Percentiles rank a stretch among this genome's conserved stretches.
Evolutionary conservation across 805 yeast species (phyloP).

Genomic region (Saturnispora saitoi): DNA sequence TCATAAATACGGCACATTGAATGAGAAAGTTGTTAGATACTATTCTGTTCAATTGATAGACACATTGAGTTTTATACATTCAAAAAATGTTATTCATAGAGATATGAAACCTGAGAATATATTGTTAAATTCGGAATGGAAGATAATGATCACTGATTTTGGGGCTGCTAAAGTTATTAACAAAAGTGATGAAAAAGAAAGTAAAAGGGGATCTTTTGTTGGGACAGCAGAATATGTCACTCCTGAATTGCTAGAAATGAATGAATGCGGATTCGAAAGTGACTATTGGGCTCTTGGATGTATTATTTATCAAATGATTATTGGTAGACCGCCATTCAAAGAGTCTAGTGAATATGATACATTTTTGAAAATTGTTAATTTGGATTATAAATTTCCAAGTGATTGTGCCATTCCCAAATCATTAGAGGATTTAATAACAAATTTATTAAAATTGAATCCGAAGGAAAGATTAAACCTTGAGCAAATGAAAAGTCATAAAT

Average conservation of each 20-base stretch:
- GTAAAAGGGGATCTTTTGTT: constrained; percentile 64
- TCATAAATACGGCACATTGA: constrained; percentile 66
- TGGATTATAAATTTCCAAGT: constrained; percentile 61
- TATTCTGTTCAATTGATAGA: constrained; percentile 85
- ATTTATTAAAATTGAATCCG: constrained; percentile 66
- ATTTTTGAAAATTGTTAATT: constrained; percentile 75
- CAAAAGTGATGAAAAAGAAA: constrained; percentile 7
- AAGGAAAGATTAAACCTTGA: constrained; percentile 49
- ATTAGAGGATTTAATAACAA: constrained; percentile 58
- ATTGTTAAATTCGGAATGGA: constrained; percentile 74
- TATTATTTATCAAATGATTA: constrained; percentile 71
- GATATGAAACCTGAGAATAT: constrained; percentile 95
- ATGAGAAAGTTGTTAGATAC: constrained; percentile 67
- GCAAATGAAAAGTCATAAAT: constrained; percentile 56
- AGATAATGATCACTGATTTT: constrained; percentile 88
- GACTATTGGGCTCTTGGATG: constrained; percentile 97
- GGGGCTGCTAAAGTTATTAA: constrained; percentile 85
- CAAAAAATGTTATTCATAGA: constrained; percentile 83
- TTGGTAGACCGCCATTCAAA: constrained; percentile 84
- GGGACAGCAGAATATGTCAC: constrained; percentile 97
- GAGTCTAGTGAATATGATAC: constrained; percentile 80
- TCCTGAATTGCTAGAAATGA: constrained; percentile 75
- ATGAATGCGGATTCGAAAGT: constrained; percentile 72
- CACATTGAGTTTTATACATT: constrained; percentile 81
- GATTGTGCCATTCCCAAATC: constrained; percentile 49